Evolutionary conservation across 1,284 basidiomycete genomes (phyloP), one percentile per base, ranked within the genome.

Genomic region (Boletus mariae): DNA sequence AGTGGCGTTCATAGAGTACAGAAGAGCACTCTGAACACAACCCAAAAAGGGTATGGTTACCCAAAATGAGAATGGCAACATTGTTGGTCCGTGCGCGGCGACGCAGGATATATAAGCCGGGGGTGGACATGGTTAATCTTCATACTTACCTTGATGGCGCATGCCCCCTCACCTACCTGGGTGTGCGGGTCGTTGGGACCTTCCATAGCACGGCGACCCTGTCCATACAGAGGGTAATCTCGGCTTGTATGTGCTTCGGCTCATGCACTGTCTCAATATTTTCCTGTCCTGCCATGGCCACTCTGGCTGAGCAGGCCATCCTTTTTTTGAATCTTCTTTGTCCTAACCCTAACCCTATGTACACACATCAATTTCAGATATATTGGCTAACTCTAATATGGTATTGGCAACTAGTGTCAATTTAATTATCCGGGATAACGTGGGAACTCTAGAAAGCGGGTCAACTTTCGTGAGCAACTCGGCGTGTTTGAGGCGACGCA

Each of bases 1-100:
- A 63, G 74, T 82, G 11, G 94, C 84, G n/a, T 98, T 98, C 64
- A 82, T 97, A 58, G 79, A 87, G 71, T 98, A 98, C 71, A 73
- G 95, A 56, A 79, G 79, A 60, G 77, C 75, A 28, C 70, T 93
- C 50, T 66, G 51, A 31, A 31, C 26, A 2, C 29, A 11, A 56
- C 23, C 47, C 8, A 26, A 47, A 46, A 37, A 5, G 5, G 37
- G 15, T 28, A 46, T 5, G 4, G 26, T 10, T 29, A 32, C 35
- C 45, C 26, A 54, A 53, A 47, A 31, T 20, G 9, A 31, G 45
- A 35, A 29, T 9, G 2, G 10, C 10, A 9, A 2, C 3, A n/a
- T 31, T 29, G 25, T 8, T 59, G 52, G 48, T 61, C 58, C 60
- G 59, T 60, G 54, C 54, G 45, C 54, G 37, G 9, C 0, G 1